Percentiles rank a stretch among this genome's conserved stretches.
phyloP scores from a whole-genome alignment of 805 yeast genomes.

The Ogataea methylovora region DNA sequence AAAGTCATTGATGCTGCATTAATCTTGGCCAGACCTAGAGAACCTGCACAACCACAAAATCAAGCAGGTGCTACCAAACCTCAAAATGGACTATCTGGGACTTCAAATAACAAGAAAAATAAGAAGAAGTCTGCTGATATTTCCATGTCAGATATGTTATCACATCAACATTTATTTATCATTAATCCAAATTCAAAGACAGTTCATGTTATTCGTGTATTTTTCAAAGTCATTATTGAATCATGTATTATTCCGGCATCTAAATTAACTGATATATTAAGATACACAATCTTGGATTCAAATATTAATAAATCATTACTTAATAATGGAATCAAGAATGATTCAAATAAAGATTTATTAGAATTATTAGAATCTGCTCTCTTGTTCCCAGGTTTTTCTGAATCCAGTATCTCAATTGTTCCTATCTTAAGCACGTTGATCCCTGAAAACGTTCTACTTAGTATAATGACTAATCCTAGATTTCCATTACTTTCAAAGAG shows the following conservation, averaged over 20 bases:
- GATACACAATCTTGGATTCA: slow-evolving; percentile 33
- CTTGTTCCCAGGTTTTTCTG: slow-evolving; percentile 50
- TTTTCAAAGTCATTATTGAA: slow-evolving; percentile 42
- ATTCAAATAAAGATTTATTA: slow-evolving; percentile 28
- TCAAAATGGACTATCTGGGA: slow-evolving; percentile 1
- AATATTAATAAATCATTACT: slow-evolving; percentile 20
- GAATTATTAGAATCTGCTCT: slow-evolving; percentile 50
- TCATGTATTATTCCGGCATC: slow-evolving; percentile 51
- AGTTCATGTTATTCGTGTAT: slow-evolving; percentile 28
- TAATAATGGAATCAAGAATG: slow-evolving; percentile 19
- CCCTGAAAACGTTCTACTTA: slow-evolving; percentile 40
- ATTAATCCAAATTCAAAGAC: slow-evolving; percentile 32
- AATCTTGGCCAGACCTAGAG: slow-evolving; percentile 33
- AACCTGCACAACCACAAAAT: too few relatives aligned
- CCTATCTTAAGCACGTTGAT: slow-evolving; percentile 60
- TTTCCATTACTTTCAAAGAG: slow-evolving; percentile 42
- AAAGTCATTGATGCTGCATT: slow-evolving; percentile 55
- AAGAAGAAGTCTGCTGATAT: slow-evolving; percentile 33
- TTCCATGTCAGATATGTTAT: slow-evolving; percentile 60
- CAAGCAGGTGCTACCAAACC: slow-evolving; percentile 3
- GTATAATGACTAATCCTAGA: slow-evolving; percentile 67
- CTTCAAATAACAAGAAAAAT: slow-evolving; percentile 2
- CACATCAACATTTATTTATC: slow-evolving; percentile 54
- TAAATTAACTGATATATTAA: slow-evolving; percentile 51
- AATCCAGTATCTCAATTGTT: slow-evolving; percentile 40